Evolutionary conservation across 1,139 yeast species (phyloP).

Genomic region (Williopsis jadinii): DNA sequence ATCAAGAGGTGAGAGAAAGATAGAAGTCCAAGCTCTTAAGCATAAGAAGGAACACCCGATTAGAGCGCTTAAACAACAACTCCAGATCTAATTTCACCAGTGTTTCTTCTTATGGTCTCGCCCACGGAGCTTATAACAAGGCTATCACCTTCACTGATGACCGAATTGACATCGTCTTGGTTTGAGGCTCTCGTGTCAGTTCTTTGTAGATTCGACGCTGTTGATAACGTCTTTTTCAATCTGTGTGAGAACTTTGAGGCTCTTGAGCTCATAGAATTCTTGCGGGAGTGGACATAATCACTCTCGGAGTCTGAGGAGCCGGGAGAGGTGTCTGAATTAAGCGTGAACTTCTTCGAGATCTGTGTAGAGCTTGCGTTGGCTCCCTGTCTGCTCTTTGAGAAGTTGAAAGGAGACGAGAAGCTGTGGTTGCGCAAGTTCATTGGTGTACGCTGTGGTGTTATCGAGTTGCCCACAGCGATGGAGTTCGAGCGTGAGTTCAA

Average conservation of each 20-base stretch:
- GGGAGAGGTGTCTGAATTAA: conserved; percentile 21
- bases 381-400: conserved; percentile 1
- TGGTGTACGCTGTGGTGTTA: conserved; percentile 12
- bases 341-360: conserved; percentile 15
- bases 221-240: conserved; percentile 1
- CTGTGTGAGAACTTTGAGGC: conserved; percentile 7
- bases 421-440: conserved; percentile 6
- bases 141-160: conserved; percentile 14
- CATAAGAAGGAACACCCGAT: too few relatives aligned
- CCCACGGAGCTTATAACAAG: conserved; percentile 31
- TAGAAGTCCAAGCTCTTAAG: too few relatives aligned
- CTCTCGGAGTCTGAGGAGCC: conserved; percentile 23
- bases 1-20: too few relatives aligned
- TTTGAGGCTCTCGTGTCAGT: conserved; percentile 5
- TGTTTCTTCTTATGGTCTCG: conserved; percentile 32
- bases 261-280: conserved; percentile 10
- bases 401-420: conserved; percentile 7
- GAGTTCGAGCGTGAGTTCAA: conserved; percentile 19
- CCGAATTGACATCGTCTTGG: conserved; percentile 10
- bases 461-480: conserved; percentile 4
- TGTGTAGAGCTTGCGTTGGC: neutral
- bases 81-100: conserved; percentile 28
- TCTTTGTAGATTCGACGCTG: neutral
- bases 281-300: conserved; percentile 12
- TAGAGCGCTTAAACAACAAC: conserved; percentile 6